Conservation (phyloP, 129 eudicot genomes). For the sunflower (Helianthus annuus) region HanXRQr2.0-SUNRISE NC_035440.2:10007059-10007558, state of each 20-base stretch:
- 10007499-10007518: constrained; percentile 48
- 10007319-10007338: not conserved
- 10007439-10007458: not conserved
- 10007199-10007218: too few species aligned
- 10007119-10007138: too few species aligned
- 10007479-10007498: constrained; percentile 55
- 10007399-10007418: constrained; percentile 19
- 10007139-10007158: too few species aligned
- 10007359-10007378: constrained; percentile 34
- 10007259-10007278: too few species aligned
- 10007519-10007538: constrained; percentile 60
- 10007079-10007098: too few species aligned
- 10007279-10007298: too few species aligned
- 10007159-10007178: too few species aligned
- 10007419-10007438: not conserved
- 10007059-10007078: too few species aligned
- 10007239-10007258: too few species aligned
- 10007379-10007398: constrained; percentile 29
- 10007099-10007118: too few species aligned
- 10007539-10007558: constrained; percentile 58
- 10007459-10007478: not conserved
- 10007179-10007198: too few species aligned
- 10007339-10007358: not conserved
- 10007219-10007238: too few species aligned
- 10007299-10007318: not conserved